Evolutionary conservation across 805 yeast species (phyloP).

Genomic region (Debaryomyces tyrocola): DNA sequence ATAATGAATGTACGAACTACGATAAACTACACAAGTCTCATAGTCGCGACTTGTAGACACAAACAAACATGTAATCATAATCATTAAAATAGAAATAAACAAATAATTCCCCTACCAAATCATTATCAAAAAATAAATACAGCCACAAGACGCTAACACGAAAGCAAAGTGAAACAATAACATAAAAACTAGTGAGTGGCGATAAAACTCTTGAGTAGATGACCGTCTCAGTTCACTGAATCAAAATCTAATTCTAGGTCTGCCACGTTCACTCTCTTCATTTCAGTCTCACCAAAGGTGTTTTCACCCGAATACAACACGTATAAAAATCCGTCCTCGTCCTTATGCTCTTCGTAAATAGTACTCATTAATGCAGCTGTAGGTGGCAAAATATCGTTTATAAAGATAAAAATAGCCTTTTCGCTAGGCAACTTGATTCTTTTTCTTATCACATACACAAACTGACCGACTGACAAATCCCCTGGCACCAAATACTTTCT

Average conservation of each 20-base stretch:
- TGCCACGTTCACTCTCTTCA: background rate
- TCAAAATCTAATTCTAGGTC: conserved; percentile 3
- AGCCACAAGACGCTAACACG: too few species aligned
- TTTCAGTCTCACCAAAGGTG: conserved; percentile 71
- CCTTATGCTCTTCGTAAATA: conserved; percentile 94
- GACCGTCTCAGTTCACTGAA: background rate
- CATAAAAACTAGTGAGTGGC: too few species aligned
- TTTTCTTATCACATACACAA: conserved; percentile 95
- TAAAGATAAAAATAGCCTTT: conserved; percentile 96
- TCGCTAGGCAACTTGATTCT: conserved; percentile 95
- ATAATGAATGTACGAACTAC: too few species aligned
- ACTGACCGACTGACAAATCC: conserved; percentile 95
- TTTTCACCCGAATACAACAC: conserved; percentile 96
- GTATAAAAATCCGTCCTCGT: conserved; percentile 95
- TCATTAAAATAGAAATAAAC: background rate
- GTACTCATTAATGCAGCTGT: conserved; percentile 96
- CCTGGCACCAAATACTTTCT: conserved; percentile 95
- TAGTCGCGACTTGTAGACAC: too few species aligned
- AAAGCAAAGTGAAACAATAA: too few species aligned
- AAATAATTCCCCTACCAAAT: too few species aligned
- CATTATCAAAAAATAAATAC: too few species aligned
- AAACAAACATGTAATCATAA: background rate
- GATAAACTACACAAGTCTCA: too few species aligned
- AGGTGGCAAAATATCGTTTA: conserved; percentile 95
- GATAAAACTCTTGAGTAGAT: too few species aligned